Conservation (phyloP, 805 yeast genomes). For the Myxozyma geophila region DNA sequence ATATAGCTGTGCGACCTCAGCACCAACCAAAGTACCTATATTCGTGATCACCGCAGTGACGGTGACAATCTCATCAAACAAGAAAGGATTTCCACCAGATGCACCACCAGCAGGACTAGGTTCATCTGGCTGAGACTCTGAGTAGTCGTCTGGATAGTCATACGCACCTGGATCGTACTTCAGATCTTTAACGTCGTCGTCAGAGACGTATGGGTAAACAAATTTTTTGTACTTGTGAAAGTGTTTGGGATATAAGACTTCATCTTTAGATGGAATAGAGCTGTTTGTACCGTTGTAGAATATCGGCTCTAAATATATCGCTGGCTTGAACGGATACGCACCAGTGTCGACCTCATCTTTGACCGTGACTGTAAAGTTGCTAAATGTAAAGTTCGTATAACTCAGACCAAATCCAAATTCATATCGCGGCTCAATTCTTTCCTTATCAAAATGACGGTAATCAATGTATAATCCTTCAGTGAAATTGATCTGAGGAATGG, state of each 20-base stretch:
- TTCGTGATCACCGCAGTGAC: conserved; percentile 55
- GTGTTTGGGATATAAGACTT: conserved; percentile 46
- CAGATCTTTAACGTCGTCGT: conserved; percentile 5
- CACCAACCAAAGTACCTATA: conserved; percentile 54
- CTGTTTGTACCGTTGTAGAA: conserved; percentile 4
- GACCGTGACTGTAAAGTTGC: conserved; percentile 50
- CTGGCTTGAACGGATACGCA: conserved; percentile 12
- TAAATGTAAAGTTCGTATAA: conserved; percentile 51
- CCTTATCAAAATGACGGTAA: conserved; percentile 62
- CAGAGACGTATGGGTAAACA: conserved; percentile 39
- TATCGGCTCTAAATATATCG: neutral
- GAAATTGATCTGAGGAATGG: conserved; percentile 46
- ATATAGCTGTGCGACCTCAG: conserved; percentile 58
- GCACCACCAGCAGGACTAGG: conserved; percentile 52
- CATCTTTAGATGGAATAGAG: conserved; percentile 45
- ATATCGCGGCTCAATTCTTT: conserved; percentile 59
- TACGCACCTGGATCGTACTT: conserved; percentile 38
- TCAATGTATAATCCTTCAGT: conserved; percentile 56
- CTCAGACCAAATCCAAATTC: conserved; percentile 69
- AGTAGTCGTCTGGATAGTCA: conserved; percentile 49
- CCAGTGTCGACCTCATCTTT: conserved; percentile 53
- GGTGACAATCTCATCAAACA: conserved; percentile 58
- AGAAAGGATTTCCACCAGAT: conserved; percentile 62
- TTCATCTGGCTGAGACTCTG: conserved; percentile 42
- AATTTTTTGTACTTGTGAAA: conserved; percentile 41